phyloP scores from a whole-genome alignment of 2,329 filamentous ascomycete species.

The Claviceps pusilla region DNA sequence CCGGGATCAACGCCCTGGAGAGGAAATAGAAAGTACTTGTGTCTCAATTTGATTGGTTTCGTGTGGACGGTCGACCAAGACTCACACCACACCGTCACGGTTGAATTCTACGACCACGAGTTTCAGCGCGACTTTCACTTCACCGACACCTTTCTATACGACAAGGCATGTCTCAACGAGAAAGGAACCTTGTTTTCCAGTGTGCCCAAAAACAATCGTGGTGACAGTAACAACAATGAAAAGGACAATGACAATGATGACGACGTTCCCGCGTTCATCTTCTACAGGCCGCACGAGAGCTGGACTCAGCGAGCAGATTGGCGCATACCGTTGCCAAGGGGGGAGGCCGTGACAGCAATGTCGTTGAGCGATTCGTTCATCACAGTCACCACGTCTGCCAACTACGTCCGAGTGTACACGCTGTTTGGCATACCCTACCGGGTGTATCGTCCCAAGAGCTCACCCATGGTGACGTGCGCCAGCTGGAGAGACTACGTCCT shows the following conservation, averaged over 20 bases:
- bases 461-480: constrained; percentile 79
- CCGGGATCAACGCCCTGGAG: constrained; percentile 92
- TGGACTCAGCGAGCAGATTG: constrained; percentile 88
- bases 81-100: constrained; percentile 80
- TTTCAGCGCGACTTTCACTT: constrained; percentile 92
- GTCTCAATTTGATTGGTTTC: constrained; percentile 82
- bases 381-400: constrained; percentile 70
- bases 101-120: constrained; percentile 94
- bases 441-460: constrained; percentile 82
- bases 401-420: constrained; percentile 86
- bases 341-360: constrained; percentile 78
- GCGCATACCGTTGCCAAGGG: constrained; percentile 71
- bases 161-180: constrained; percentile 84
- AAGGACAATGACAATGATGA: constrained; percentile 31
- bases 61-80: constrained; percentile 97
- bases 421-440: constrained; percentile 80
- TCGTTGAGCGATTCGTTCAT: constrained; percentile 84
- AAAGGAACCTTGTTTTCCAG: constrained; percentile 77
- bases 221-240: not conserved
- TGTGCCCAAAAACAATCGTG: constrained; percentile 34
- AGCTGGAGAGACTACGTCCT: constrained; percentile 95
- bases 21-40: constrained; percentile 84
- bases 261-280: constrained; percentile 61
- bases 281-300: constrained; percentile 91
- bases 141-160: constrained; percentile 87